phyloP scores from a whole-genome alignment of 345 rosid species.

The Euclidium syriacum region DNA sequence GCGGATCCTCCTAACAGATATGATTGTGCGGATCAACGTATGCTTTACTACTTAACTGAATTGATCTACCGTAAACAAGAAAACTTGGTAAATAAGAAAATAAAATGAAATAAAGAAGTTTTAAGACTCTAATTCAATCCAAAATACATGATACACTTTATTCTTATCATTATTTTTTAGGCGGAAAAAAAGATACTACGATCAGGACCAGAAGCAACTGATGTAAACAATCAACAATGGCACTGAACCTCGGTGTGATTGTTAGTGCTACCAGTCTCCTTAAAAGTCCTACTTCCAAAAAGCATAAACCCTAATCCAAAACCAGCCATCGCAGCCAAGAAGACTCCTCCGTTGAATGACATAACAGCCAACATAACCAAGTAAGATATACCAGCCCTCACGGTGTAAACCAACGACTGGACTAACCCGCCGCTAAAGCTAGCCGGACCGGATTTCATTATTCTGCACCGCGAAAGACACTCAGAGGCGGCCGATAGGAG shows the following conservation, averaged over 20 bases:
- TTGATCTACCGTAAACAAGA: not conserved
- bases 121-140: not conserved
- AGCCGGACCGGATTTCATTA: slow-evolving; percentile 48
- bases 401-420: slow-evolving; percentile 38
- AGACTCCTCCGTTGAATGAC: slow-evolving; percentile 79
- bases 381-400: slow-evolving; percentile 51
- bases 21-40: not conserved
- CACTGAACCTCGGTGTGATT: slow-evolving; percentile 24
- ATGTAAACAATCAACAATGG: slow-evolving; percentile 18
- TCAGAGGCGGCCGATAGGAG: slow-evolving; percentile 45
- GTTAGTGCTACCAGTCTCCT: slow-evolving; percentile 2
- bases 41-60: not conserved
- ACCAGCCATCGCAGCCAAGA: slow-evolving; percentile 64
- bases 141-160: not conserved
- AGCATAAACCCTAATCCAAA: slow-evolving; percentile 63
- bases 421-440: slow-evolving; percentile 45
- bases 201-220: not conserved
- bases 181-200: not conserved
- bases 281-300: slow-evolving; percentile 47
- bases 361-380: slow-evolving; percentile 73
- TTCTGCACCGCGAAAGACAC: slow-evolving; percentile 34
- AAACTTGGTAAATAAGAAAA: no score
- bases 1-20: not conserved
- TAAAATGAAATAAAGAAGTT: not conserved
- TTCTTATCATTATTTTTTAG: not conserved